Evolutionary conservation across 1,139 yeast species (phyloP).

Genomic region (Candida neerlandica): DNA sequence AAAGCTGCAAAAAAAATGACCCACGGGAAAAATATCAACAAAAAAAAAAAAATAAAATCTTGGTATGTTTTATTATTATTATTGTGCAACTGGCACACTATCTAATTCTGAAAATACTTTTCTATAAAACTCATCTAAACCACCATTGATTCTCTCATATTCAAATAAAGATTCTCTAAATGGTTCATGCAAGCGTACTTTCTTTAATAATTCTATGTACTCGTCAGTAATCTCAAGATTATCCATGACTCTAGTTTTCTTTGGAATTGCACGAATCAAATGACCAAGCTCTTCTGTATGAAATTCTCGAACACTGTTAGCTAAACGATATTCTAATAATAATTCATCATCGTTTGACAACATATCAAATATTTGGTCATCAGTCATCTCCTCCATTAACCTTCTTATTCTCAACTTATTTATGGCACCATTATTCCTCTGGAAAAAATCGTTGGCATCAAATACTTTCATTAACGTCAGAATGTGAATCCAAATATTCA

Average conservation of each 20-base stretch:
- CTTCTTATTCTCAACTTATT: constrained; percentile 7
- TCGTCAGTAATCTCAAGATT: not conserved
- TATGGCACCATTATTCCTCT: constrained; percentile 9
- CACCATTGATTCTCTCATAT: constrained; percentile 19
- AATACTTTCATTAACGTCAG: constrained; percentile 21
- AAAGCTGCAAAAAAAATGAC: constrained; percentile 6
- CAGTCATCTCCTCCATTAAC: constrained; percentile 18
- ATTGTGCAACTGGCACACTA: constrained; percentile 6
- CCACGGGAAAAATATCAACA: not conserved
- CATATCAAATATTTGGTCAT: constrained; percentile 20
- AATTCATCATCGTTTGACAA: constrained; percentile 19
- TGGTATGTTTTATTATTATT: constrained; percentile 1
- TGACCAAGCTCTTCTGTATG: constrained; percentile 20
- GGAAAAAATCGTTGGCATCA: constrained; percentile 25
- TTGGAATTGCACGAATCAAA: constrained; percentile 15
- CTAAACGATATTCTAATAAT: constrained; percentile 22
- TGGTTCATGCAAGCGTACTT: constrained; percentile 28
- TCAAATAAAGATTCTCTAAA: constrained; percentile 32
- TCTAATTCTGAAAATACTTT: constrained; percentile 9
- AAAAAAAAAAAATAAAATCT: constrained; percentile 4
- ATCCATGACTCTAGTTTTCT: constrained; percentile 11
- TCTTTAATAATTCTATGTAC: constrained; percentile 9
- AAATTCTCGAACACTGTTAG: constrained; percentile 18
- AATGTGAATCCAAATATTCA: constrained; percentile 32
- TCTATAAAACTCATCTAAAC: constrained; percentile 7